Base-by-base conservation (phyloP, 345 rosid genomes). In the Eucalyptus cloeziana region DNA sequence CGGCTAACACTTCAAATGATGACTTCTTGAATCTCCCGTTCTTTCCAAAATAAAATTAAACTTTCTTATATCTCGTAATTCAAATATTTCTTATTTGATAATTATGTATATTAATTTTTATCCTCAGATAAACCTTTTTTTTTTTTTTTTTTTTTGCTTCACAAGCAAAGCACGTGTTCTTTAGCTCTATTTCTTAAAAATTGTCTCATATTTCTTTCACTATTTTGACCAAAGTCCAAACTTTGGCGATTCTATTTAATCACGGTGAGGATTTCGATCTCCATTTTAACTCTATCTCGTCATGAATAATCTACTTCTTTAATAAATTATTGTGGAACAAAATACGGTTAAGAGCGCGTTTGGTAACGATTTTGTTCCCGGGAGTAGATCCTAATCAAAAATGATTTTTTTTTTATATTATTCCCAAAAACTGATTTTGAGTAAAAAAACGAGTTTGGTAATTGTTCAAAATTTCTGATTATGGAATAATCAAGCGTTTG, bases 111-210 rank as follows among this genome's bases (percentile, higher is more conserved):
- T 62, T 13, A 62, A 2, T 13, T 30, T 62, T 13, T 60, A 60
- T 60, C 69, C 69, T 4, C 16, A 5, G 31, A 60, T 27, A 3
- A 27, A 27, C 31, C 2, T 30, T 60, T 3, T 54, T 52, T 52
- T 19, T 1, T 12, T 1, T 12, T 25, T 3, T 58, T 10, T 1
- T 5, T 27, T 25, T 27, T 0, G 58, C 58, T 60, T 60, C 69
- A 27, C 27, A 3, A 27, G 69, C 16, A 60, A 27, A 60, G 31
- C 4, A 30, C 7, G 69, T 60, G 31, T 60, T 27, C 69, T 6
- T 60, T 60, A 25, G 69, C 31, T 60, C 2, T 52, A 52, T 52
- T 52, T 52, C 58, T 52, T 52, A 52, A 3, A 52, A 12, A 13
- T 12, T 27, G n/a, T 60, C 31, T 60, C 13, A 0, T 27, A 60